A percentile compares a stretch with the other conserved stretches of the same genome.
Evolutionary conservation across 345 rosid genomes (phyloP).

Genomic region (Acer saccharum): DNA sequence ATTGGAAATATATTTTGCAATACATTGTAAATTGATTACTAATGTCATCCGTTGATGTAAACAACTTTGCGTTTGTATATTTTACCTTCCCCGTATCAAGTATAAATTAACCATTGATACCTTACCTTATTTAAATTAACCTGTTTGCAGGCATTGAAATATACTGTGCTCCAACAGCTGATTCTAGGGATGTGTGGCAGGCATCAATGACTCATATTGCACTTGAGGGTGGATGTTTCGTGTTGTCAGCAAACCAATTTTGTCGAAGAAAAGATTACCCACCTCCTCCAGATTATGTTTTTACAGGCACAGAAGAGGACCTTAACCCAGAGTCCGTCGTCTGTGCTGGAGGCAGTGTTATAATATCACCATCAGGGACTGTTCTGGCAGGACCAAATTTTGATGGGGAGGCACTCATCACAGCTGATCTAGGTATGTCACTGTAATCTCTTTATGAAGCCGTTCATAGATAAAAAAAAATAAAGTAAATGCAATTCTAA

Average conservation of each 20-base stretch:
- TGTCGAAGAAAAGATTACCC: conserved; percentile 90
- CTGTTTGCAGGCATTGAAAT: conserved; percentile 68
- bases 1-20: background rate
- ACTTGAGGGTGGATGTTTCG: conserved; percentile 95
- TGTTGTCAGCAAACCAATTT: conserved; percentile 86
- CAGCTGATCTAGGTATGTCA: conserved; percentile 81
- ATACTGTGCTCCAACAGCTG: conserved; percentile 98
- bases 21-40: background rate
- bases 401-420: conserved; percentile 79
- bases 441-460: background rate
- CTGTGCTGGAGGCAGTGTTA: conserved; percentile 91
- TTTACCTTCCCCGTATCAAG: background rate
- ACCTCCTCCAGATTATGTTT: conserved; percentile 80
- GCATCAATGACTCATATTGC: conserved; percentile 95
- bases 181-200: conserved; percentile 79
- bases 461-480: background rate
- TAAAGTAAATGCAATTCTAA: background rate
- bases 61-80: background rate
- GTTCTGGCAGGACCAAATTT: conserved; percentile 92
- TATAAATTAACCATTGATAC: no score
- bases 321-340: conserved; percentile 76
- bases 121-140: conserved; percentile 8
- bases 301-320: conserved; percentile 64
- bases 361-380: conserved; percentile 81
- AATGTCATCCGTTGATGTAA: background rate